Evolutionary conservation across 192 early-diverging fungal species (phyloP), one percentile per base, ranked within the genome.

Genomic region (Coemansia sp.): DNA sequence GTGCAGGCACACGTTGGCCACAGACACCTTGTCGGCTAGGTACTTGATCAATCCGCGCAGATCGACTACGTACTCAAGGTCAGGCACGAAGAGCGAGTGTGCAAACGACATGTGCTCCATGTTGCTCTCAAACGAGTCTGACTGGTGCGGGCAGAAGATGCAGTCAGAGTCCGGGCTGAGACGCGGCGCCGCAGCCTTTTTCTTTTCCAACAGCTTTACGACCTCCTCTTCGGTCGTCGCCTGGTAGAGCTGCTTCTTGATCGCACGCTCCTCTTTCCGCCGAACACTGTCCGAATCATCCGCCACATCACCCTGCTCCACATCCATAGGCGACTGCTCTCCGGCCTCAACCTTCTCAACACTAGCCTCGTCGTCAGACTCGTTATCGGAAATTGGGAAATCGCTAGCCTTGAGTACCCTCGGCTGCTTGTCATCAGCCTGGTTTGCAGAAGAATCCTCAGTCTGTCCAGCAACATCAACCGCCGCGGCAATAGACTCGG

Each of bases 21-120:
- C 92, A 24, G 90, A 88, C 68, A 99, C 88, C 83, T 98, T 98
- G 74, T 98, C 96, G 22, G 91, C 95, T 36, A 99, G 85, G 73
- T 97, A 98, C 74, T 84, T 87, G 64, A 99, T 86, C 64, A 99
- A 82, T 8, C 97, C 98, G 40, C 87, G 89, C 27, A 96, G 71
- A 72, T 98, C 93, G 1, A 90, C 90, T 64, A 99, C 76, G 75
- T 90, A 97, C 80, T 98, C 97, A 40, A 98, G 87, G 81, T 98
- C 96, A 24, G 98, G 98, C 72, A 99, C 92, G 69, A 98, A 99
- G 74, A 99, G 93, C 75, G 91, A 90, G 81, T 99, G 98, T 31
- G 79, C 86, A 53, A 76, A 80, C 16, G 94, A 88, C 98, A 99
- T 99, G 83, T 99, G 98, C 29, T 88, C 85, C 76, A 99, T 80